Conservation (phyloP, 495 filamentous ascomycete genomes). For the Lepraria neglecta region DNA sequence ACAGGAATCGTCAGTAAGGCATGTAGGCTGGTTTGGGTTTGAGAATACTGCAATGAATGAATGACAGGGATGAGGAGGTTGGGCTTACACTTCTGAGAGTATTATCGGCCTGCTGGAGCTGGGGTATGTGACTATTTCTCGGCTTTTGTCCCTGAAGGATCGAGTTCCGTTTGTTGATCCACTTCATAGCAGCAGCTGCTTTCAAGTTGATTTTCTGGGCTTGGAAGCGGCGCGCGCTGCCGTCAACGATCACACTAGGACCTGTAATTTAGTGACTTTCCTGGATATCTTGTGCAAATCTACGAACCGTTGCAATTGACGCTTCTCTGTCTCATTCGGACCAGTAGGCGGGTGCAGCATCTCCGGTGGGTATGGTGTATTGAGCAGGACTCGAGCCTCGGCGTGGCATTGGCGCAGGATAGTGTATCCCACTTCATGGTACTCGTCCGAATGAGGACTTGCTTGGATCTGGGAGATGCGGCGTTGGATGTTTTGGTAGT, state of each 20-base stretch:
- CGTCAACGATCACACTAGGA: slow-evolving; percentile 59
- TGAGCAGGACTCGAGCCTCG: slow-evolving; percentile 68
- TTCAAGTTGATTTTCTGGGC: slow-evolving; percentile 80
- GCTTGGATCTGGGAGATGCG: slow-evolving; percentile 68
- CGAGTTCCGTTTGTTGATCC: slow-evolving; percentile 65
- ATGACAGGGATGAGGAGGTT: background rate
- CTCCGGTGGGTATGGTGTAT: slow-evolving; percentile 59
- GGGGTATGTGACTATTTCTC: slow-evolving; percentile 48
- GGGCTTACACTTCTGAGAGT: slow-evolving; percentile 56
- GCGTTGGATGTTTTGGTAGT: slow-evolving; percentile 76
- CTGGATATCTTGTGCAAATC: no score
- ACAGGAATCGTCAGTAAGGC: slow-evolving; percentile 15
- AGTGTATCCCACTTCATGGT: slow-evolving; percentile 71
- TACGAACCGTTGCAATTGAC: slow-evolving; percentile 65
- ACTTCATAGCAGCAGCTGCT: slow-evolving; percentile 68
- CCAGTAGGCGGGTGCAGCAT: slow-evolving; percentile 45
- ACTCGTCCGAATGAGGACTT: slow-evolving; percentile 54
- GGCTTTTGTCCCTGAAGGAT: slow-evolving; percentile 61
- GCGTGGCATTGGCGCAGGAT: slow-evolving; percentile 67
- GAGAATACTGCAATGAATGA: no score
- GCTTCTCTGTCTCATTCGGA: slow-evolving; percentile 63
- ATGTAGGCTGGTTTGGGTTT: background rate
- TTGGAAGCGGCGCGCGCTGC: slow-evolving; percentile 72
- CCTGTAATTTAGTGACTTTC: background rate
- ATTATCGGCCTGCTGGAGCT: slow-evolving; percentile 53